Evolutionary conservation across 2,329 filamentous ascomycete species (phyloP).

Genomic region (Hymenoscyphus fraxineus): DNA sequence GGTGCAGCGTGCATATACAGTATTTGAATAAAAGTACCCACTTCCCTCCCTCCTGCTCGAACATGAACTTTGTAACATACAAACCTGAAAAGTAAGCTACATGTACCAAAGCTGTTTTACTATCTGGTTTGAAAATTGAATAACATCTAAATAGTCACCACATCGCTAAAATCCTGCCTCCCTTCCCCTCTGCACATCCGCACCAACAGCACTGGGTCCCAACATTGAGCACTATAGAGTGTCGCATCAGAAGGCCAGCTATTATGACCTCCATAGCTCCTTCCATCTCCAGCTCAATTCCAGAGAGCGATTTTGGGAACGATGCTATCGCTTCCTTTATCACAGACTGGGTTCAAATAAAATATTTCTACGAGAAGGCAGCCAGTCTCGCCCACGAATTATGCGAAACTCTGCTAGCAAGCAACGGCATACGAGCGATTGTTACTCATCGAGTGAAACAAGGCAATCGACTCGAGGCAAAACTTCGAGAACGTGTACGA

Average conservation of each 20-base stretch:
- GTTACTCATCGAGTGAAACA: constrained; percentile 15
- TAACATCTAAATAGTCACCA: neutral
- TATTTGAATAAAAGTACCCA: neutral
- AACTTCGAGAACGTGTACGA: constrained; percentile 12
- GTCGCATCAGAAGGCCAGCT: neutral
- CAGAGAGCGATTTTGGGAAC: neutral
- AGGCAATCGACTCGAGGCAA: constrained; percentile 13
- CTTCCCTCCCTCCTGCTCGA: neutral
- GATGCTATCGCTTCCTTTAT: constrained; percentile 13
- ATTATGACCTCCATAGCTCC: neutral
- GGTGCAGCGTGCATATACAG: neutral
- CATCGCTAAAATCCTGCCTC: neutral
- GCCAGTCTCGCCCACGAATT: constrained; percentile 11
- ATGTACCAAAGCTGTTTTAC: neutral
- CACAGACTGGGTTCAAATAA: constrained; percentile 13
- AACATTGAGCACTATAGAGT: too few relatives aligned
- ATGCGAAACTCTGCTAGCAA: constrained; percentile 14
- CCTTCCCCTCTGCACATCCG: neutral
- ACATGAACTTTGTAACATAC: neutral
- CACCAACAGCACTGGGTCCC: too few relatives aligned
- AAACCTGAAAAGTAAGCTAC: neutral
- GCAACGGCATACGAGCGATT: constrained; percentile 14
- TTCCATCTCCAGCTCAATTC: neutral
- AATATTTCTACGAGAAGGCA: constrained; percentile 14
- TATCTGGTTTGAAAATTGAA: neutral